A percentile compares a stretch with the other conserved stretches of the same genome.
Conservation (phyloP, 2,329 filamentous ascomycete genomes). For the Cladobotryum protrusum region DNA sequence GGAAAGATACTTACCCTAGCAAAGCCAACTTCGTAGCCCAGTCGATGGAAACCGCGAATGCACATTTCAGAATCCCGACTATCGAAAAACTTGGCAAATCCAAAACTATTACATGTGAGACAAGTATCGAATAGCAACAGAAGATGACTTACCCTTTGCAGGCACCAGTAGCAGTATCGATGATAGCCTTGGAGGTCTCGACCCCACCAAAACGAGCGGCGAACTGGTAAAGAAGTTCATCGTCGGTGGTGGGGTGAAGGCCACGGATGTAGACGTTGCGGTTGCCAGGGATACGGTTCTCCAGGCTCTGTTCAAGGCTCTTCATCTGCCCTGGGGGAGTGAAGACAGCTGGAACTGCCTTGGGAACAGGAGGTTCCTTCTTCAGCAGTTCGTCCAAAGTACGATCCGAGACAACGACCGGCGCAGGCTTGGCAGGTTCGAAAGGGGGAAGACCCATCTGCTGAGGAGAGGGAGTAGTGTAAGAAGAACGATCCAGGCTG, state of each 20-base stretch:
- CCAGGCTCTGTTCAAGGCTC: constrained; percentile 86
- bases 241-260: constrained; percentile 89
- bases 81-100: constrained; percentile 91
- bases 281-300: constrained; percentile 86
- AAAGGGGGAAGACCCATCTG: constrained; percentile 42
- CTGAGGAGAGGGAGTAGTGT: constrained; percentile 61
- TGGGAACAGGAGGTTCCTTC: constrained; percentile 76
- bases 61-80: constrained; percentile 88
- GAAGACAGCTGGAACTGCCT: constrained; percentile 83
- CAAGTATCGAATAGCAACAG: not conserved
- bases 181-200: constrained; percentile 96
- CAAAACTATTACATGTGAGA: constrained; percentile 59
- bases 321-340: constrained; percentile 80
- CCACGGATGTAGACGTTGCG: constrained; percentile 98
- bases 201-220: constrained; percentile 86
- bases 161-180: constrained; percentile 84
- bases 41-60: constrained; percentile 88
- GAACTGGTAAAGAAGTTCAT: constrained; percentile 78
- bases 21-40: constrained; percentile 97
- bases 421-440: constrained; percentile 36
- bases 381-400: constrained; percentile 60
- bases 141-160: constrained; percentile 77
- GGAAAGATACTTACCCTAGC: constrained; percentile 61
- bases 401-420: constrained; percentile 37
- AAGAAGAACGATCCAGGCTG: constrained; percentile 55